Percentiles rank a stretch among this genome's conserved stretches.
phyloP scores from a whole-genome alignment of 139 green algal genomes.

The Chlamydomonas sphaeroides region DNA sequence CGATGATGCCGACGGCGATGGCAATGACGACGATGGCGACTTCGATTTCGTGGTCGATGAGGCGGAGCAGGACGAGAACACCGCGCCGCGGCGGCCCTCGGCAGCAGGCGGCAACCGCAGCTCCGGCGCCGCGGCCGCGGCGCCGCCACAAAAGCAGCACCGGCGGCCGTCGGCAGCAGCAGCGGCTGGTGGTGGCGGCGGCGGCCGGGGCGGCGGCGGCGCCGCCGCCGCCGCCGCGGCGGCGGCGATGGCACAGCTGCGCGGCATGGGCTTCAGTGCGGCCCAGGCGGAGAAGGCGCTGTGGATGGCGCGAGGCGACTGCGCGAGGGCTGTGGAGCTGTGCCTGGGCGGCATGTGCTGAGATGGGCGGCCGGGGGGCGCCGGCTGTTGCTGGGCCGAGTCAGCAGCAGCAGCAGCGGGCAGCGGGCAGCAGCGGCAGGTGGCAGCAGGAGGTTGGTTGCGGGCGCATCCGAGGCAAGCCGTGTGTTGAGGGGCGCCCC shows the following conservation, averaged over 20 bases:
- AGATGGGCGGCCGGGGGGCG: too few relatives aligned
- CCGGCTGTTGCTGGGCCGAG: too few relatives aligned
- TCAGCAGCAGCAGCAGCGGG: too few relatives aligned
- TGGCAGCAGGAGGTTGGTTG: too few relatives aligned
- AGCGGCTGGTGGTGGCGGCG: slow-evolving; percentile 52
- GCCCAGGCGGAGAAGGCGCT: slow-evolving; percentile 20
- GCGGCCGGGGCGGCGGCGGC: slow-evolving; percentile 59
- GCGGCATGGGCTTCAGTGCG: slow-evolving; percentile 32
- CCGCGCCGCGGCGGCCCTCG: too few relatives aligned
- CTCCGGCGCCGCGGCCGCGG: background rate
- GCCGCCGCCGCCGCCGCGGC: background rate
- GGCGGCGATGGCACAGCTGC: background rate
- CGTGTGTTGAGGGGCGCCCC: too few relatives aligned
- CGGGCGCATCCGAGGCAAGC: too few relatives aligned
- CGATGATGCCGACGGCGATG: background rate
- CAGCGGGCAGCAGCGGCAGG: too few relatives aligned
- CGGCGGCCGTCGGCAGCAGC: slow-evolving; percentile 43
- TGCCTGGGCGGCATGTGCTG: slow-evolving; percentile 57
- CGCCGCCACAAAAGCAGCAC: too few relatives aligned
- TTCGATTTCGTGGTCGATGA: slow-evolving; percentile 1
- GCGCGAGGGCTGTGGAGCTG: slow-evolving; percentile 42
- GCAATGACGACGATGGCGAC: background rate
- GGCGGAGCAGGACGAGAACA: background rate
- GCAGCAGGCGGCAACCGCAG: background rate
- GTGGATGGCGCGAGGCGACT: slow-evolving; percentile 41